These are phyloP conservation scores for Juglanconis sp. DNA, from an alignment of 2,329 filamentous ascomycete species.

Conservation along the genomic window DNA sequence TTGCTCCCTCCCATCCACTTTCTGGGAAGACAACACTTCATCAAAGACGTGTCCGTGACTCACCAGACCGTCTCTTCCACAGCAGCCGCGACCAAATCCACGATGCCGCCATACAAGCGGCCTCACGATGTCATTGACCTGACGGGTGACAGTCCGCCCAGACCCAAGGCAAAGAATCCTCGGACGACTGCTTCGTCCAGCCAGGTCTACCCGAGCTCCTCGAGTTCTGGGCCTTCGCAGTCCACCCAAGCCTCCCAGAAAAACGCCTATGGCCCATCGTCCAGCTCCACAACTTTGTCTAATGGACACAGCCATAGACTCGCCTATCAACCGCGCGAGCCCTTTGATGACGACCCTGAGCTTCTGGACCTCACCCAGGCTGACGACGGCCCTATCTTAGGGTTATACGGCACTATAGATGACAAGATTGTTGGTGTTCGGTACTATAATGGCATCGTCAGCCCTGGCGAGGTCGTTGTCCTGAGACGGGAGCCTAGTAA, in stretches of 20 bases:
- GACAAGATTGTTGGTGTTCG: constrained; percentile 58
- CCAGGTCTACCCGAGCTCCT: not conserved
- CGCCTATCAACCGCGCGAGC: not conserved
- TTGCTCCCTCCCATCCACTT: not conserved
- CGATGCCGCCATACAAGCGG: constrained; percentile 33
- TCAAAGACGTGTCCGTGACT: not conserved
- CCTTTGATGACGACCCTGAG: constrained; percentile 34
- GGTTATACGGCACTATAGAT: constrained; percentile 46
- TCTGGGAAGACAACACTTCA: not conserved
- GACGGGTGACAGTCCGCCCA: constrained; percentile 32
- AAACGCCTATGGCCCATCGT: not conserved
- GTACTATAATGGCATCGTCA: constrained; percentile 59
- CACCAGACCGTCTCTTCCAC: no score
- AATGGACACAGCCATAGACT: not conserved
- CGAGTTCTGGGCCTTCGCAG: not conserved
- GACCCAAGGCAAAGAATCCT: constrained; percentile 15
- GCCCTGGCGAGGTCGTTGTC: constrained; percentile 55
- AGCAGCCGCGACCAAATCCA: not conserved
- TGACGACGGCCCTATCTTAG: constrained; percentile 36
- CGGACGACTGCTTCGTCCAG: constrained; percentile 21
- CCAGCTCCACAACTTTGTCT: not conserved
- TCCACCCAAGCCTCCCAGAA: not conserved
- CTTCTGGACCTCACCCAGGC: constrained; percentile 42
- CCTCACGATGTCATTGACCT: constrained; percentile 38
- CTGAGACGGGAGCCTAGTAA: constrained; percentile 61